phyloP scores from a whole-genome alignment of 257 asterid genomes.

The Scutellaria baicalensis region DNA sequence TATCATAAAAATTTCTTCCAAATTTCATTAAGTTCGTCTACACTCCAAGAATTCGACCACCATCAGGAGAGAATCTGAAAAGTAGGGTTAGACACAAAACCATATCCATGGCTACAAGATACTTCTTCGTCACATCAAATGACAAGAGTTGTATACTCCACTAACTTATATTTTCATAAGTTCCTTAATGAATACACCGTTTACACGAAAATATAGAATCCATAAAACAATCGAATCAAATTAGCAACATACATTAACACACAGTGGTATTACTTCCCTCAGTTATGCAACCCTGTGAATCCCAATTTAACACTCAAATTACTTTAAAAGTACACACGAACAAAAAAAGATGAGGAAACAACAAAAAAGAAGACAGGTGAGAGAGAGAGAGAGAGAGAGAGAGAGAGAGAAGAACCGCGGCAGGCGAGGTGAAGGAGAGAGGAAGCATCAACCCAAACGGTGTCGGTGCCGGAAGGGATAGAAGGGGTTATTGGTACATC shows the following conservation, averaged over 20 bases:
- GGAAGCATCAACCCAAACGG: conserved; percentile 82
- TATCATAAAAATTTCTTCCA: neutral
- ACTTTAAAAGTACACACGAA: neutral
- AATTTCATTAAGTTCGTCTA: neutral
- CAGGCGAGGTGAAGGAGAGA: conserved; percentile 62
- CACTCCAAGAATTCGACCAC: neutral
- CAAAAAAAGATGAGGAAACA: neutral
- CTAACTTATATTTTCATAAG: neutral
- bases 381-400: conserved; percentile 7
- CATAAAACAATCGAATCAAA: neutral
- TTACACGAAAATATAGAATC: neutral
- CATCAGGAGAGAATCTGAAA: neutral
- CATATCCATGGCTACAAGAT: neutral
- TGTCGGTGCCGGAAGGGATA: conserved; percentile 59
- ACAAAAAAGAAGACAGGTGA: neutral
- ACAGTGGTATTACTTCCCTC: neutral
- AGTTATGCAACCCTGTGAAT: neutral
- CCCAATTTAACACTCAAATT: neutral
- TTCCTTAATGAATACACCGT: neutral
- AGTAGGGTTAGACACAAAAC: neutral
- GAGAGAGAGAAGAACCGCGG: conserved; percentile 38
- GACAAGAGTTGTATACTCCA: neutral
- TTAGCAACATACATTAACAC: neutral
- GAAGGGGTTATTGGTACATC: conserved; percentile 41
- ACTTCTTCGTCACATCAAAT: neutral